These are phyloP conservation scores for Cicer arietinum DNA, from an alignment of 306 rosid genomes.

Conservation along the genomic window DNA sequence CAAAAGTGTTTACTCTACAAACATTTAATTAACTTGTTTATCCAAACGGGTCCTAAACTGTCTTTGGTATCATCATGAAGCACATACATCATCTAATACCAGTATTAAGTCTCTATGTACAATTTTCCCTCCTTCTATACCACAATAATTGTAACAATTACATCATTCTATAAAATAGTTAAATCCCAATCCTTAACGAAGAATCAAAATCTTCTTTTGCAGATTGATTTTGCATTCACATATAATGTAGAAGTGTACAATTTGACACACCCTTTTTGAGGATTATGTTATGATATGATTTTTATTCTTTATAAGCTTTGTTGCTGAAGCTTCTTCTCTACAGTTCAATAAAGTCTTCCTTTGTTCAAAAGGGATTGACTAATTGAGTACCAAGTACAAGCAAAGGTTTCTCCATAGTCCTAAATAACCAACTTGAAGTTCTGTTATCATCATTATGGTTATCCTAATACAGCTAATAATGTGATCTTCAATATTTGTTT, in stretches of 20 bases:
- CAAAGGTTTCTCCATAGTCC: constrained; percentile 24
- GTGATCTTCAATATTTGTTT: too few species aligned
- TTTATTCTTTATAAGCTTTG: not conserved
- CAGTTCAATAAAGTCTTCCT: not conserved
- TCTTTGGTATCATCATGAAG: not conserved
- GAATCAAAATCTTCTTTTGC: constrained; percentile 7
- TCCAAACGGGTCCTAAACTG: not conserved
- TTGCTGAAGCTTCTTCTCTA: constrained; percentile 30
- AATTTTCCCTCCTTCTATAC: not conserved
- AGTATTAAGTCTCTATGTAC: too few species aligned
- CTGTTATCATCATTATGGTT: too few species aligned
- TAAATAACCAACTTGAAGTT: not conserved
- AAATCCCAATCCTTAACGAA: constrained; percentile 28
- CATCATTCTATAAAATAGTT: not conserved
- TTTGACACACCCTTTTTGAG: not conserved
- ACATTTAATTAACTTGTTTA: too few species aligned
- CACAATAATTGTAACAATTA: not conserved
- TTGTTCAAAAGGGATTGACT: not conserved
- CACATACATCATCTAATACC: not conserved
- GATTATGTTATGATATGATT: not conserved
- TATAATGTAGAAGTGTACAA: not conserved
- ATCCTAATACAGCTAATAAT: not conserved
- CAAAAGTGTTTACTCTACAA: too few species aligned
- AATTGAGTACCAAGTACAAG: not conserved
- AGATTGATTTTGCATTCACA: constrained; percentile 7